Evolutionary conservation across 371 early-diverging fungal species (phyloP).

Genomic region (Catenaria anguillulae): DNA sequence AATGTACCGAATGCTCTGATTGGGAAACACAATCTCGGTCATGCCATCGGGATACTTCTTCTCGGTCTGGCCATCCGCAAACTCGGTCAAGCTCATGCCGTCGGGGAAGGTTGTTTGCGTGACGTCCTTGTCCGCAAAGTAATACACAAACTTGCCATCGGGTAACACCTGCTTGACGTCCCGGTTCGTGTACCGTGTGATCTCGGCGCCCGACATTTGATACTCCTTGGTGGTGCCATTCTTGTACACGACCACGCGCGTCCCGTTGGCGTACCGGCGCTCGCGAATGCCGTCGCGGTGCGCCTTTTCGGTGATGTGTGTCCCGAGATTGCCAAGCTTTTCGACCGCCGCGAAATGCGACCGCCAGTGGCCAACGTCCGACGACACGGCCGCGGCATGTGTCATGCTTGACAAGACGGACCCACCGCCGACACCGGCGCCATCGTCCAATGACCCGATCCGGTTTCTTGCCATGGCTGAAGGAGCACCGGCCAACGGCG

Average conservation of each 20-base stretch:
- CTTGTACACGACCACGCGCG: conserved; percentile 13
- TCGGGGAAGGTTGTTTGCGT: conserved; percentile 18
- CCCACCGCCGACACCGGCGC: background rate
- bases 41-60: conserved; percentile 17
- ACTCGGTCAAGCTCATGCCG: conserved; percentile 17
- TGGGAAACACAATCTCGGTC: conserved; percentile 18
- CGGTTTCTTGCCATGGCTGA: background rate
- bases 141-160: conserved; percentile 12
- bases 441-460: background rate
- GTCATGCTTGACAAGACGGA: background rate
- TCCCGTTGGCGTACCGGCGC: conserved; percentile 14
- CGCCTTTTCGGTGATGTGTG: background rate
- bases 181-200: conserved; percentile 17
- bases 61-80: conserved; percentile 21
- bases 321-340: background rate
- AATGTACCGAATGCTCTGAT: conserved; percentile 9
- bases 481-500: too few species aligned
- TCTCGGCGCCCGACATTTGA: conserved; percentile 5
- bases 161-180: conserved; percentile 16
- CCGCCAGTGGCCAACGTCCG: background rate
- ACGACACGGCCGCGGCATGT: background rate
- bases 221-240: conserved; percentile 20
- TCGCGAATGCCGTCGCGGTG: conserved; percentile 17
- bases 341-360: background rate
- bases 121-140: conserved; percentile 15